These are phyloP conservation scores for Ophiostoma ulmi DNA, from an alignment of 2,329 filamentous ascomycete genomes.

Conservation along the genomic window DNA sequence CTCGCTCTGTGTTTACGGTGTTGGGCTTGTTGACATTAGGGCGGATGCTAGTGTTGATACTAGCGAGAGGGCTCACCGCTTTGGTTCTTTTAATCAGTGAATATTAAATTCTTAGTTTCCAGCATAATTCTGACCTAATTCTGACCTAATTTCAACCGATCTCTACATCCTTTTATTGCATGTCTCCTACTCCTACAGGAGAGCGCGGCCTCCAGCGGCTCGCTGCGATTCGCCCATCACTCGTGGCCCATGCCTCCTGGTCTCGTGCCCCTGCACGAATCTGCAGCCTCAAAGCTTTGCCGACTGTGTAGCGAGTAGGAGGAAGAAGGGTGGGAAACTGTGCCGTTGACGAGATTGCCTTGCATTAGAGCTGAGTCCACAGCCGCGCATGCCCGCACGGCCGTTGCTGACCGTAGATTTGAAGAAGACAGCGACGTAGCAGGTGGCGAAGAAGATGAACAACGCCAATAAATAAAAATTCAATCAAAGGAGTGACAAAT, in stretches of 20 bases:
- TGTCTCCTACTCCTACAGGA: neutral
- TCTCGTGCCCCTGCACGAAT: slow-evolving; percentile 12
- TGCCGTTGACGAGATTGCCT: slow-evolving; percentile 22
- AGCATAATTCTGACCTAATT: too few relatives aligned
- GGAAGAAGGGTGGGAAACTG: slow-evolving; percentile 10
- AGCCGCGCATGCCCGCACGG: neutral
- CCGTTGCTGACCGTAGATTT: neutral
- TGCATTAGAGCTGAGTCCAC: slow-evolving; percentile 19
- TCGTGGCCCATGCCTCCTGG: neutral
- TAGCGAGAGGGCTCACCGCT: too few relatives aligned
- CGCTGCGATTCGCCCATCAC: neutral
- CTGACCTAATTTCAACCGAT: neutral
- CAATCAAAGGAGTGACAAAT: too few relatives aligned
- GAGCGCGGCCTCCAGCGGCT: neutral
- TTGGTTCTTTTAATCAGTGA: too few relatives aligned
- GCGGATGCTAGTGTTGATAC: too few relatives aligned
- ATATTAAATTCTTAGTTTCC: too few relatives aligned
- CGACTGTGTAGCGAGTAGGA: slow-evolving; percentile 17
- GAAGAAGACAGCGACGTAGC: neutral
- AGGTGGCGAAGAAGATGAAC: neutral
- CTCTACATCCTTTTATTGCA: neutral
- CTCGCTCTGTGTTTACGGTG: too few relatives aligned
- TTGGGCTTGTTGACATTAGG: too few relatives aligned
- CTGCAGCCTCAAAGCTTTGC: neutral
- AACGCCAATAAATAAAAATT: too few relatives aligned